Conservation (phyloP, 2,329 filamentous ascomycete species). For the Leptosphaerulina australis region DNA sequence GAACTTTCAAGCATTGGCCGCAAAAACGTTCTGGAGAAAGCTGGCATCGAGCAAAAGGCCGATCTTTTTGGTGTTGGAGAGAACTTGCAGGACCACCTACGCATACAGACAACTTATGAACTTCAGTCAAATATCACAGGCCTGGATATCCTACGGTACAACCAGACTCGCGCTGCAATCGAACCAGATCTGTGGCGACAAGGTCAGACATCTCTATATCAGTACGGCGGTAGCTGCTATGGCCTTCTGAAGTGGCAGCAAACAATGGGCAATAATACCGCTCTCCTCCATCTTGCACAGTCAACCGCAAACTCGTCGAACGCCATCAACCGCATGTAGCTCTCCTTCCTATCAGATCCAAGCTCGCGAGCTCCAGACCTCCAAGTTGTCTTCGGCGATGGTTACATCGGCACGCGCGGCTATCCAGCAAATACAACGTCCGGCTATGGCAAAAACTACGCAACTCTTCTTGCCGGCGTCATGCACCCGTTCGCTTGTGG, state of each 20-base stretch:
- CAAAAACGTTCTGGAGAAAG: constrained; percentile 13
- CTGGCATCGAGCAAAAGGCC: constrained; percentile 22
- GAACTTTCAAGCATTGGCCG: constrained; percentile 33
- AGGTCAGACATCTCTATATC: constrained; percentile 45
- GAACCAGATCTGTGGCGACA: constrained; percentile 47
- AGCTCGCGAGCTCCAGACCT: constrained; percentile 45
- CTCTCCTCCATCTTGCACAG: constrained; percentile 17
- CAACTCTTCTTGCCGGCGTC: constrained; percentile 38
- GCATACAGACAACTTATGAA: constrained; percentile 28
- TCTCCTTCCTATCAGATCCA: constrained; percentile 44
- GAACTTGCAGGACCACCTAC: constrained; percentile 40
- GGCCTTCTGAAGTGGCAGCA: constrained; percentile 53
- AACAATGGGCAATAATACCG: constrained; percentile 34
- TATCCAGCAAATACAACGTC: constrained; percentile 33
- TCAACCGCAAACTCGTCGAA: constrained; percentile 21
- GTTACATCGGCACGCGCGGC: constrained; percentile 50
- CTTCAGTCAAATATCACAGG: constrained; percentile 23
- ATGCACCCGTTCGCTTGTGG: constrained; percentile 40
- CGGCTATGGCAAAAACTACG: constrained; percentile 29
- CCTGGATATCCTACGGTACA: constrained; percentile 28
- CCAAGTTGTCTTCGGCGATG: constrained; percentile 54
- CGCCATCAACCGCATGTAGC: constrained; percentile 23
- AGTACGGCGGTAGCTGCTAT: constrained; percentile 49
- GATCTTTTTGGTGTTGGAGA: constrained; percentile 31
- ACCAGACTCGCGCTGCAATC: constrained; percentile 42